Evolutionary conservation across 352 stramenopile species (phyloP).

Genomic region (Pythium pyrilobum): DNA sequence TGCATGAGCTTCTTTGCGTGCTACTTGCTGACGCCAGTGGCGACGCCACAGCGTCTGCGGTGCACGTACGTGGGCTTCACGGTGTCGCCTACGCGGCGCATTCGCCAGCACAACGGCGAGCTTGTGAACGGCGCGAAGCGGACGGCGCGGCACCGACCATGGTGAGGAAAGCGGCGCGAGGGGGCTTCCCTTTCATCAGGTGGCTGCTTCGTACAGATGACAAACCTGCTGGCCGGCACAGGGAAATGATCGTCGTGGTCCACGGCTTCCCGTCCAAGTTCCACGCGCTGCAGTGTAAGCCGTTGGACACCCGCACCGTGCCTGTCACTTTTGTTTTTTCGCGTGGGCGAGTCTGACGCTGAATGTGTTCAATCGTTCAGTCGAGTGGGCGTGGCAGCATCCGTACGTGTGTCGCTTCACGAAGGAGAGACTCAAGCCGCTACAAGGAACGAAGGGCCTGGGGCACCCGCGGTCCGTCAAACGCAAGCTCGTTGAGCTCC

Average conservation of each 20-base stretch:
- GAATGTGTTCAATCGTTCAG: slow-evolving; percentile 16
- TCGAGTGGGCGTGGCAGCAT: slow-evolving; percentile 80
- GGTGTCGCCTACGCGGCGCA: slow-evolving; percentile 40
- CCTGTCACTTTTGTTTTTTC: neutral
- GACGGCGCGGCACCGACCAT: slow-evolving; percentile 49
- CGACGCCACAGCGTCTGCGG: slow-evolving; percentile 38
- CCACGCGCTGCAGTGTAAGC: slow-evolving; percentile 68
- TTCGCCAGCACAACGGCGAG: slow-evolving; percentile 77
- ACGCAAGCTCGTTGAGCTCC: slow-evolving; percentile 63
- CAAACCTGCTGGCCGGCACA: no score
- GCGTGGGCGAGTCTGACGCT: neutral
- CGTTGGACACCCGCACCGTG: neutral
- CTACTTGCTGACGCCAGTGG: slow-evolving; percentile 65
- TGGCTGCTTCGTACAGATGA: no score
- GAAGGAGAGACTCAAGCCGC: slow-evolving; percentile 23
- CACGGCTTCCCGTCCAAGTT: slow-evolving; percentile 77
- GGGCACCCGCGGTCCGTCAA: slow-evolving; percentile 55
- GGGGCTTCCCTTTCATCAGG: no score
- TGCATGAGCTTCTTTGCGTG: slow-evolving; percentile 62
- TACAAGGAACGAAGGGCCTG: slow-evolving; percentile 33
- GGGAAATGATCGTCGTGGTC: slow-evolving; percentile 70
- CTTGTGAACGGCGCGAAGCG: slow-evolving; percentile 57
- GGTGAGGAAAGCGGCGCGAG: no score
- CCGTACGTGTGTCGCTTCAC: slow-evolving; percentile 51
- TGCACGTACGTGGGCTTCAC: slow-evolving; percentile 76